phyloP scores from a whole-genome alignment of 2,329 filamentous ascomycete genomes.

The Mycosphaerella arachidis region DNA sequence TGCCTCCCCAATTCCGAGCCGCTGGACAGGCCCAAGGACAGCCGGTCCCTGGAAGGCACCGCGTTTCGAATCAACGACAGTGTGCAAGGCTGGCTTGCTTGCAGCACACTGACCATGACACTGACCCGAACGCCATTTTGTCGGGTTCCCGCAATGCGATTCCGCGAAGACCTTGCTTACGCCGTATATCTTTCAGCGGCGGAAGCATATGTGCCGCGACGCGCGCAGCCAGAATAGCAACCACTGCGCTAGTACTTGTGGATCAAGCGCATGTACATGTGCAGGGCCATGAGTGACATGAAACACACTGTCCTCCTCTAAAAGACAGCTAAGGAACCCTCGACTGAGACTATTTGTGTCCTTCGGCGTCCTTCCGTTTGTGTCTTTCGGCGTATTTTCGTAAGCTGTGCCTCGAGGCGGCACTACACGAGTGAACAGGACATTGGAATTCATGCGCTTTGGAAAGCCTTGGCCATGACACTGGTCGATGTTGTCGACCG shows the following conservation, averaged over 20 bases:
- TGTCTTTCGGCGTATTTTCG: no score
- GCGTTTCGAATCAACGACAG: slow-evolving; percentile 1
- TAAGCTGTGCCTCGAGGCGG: no score
- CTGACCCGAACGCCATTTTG: not conserved
- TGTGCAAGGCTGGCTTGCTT: not conserved
- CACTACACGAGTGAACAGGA: no score
- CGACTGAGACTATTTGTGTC: not conserved
- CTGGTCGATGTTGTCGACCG: no score
- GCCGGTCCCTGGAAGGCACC: not conserved
- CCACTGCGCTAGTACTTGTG: not conserved
- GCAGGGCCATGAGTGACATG: not conserved
- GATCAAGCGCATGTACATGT: not conserved
- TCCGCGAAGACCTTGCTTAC: not conserved
- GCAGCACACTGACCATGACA: slow-evolving; percentile 1
- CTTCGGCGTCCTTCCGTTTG: not conserved
- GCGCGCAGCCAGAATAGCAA: slow-evolving; percentile 2
- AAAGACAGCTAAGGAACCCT: not conserved
- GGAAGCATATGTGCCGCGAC: not conserved
- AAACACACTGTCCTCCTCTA: slow-evolving; percentile 5
- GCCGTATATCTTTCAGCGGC: slow-evolving; percentile 7
- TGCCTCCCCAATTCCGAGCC: not conserved
- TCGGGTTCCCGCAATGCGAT: not conserved
- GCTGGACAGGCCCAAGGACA: not conserved
- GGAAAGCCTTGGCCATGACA: no score
- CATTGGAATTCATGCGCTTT: no score